Evolutionary conservation across 2,329 filamentous ascomycete genomes (phyloP).

Genomic region (Bipolaris oryzae): DNA sequence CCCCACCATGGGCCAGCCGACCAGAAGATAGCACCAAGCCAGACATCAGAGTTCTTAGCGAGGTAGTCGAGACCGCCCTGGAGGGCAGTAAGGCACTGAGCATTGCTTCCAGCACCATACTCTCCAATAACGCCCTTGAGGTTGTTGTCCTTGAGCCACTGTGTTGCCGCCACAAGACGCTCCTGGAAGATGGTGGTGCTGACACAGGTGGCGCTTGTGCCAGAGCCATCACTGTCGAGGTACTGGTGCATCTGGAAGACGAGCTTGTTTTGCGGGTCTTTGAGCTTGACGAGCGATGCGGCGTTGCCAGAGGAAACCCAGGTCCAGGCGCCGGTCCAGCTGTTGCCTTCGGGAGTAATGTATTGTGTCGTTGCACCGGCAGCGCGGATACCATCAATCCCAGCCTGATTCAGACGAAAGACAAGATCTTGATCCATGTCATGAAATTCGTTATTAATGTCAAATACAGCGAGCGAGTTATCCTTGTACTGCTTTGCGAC

Average conservation of each 20-base stretch:
- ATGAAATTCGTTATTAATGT: slow-evolving; percentile 57
- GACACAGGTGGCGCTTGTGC: slow-evolving; percentile 59
- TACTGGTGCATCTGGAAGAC: slow-evolving; percentile 69
- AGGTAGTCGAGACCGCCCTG: slow-evolving; percentile 58
- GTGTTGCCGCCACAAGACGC: slow-evolving; percentile 58
- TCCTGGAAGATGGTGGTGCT: slow-evolving; percentile 60
- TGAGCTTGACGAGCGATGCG: slow-evolving; percentile 54
- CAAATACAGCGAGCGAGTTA: slow-evolving; percentile 54
- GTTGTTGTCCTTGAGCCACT: slow-evolving; percentile 60
- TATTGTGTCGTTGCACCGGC: slow-evolving; percentile 57
- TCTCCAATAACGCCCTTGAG: slow-evolving; percentile 62
- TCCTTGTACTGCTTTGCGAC: slow-evolving; percentile 49
- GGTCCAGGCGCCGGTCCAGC: slow-evolving; percentile 54
- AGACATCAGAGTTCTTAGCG: slow-evolving; percentile 58
- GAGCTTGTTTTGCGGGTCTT: slow-evolving; percentile 60
- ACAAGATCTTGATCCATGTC: slow-evolving; percentile 53
- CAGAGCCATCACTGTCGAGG: slow-evolving; percentile 62
- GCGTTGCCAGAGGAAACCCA: slow-evolving; percentile 58
- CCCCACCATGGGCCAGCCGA: slow-evolving; percentile 61
- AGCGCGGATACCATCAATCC: slow-evolving; percentile 54
- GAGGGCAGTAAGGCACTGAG: slow-evolving; percentile 57
- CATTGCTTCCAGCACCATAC: slow-evolving; percentile 60
- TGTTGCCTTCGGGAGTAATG: slow-evolving; percentile 66
- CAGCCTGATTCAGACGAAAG: slow-evolving; percentile 56
- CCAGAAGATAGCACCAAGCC: slow-evolving; percentile 62